Conservation (phyloP, 2,329 filamentous ascomycete species). For the Alternaria ventricosa region DNA sequence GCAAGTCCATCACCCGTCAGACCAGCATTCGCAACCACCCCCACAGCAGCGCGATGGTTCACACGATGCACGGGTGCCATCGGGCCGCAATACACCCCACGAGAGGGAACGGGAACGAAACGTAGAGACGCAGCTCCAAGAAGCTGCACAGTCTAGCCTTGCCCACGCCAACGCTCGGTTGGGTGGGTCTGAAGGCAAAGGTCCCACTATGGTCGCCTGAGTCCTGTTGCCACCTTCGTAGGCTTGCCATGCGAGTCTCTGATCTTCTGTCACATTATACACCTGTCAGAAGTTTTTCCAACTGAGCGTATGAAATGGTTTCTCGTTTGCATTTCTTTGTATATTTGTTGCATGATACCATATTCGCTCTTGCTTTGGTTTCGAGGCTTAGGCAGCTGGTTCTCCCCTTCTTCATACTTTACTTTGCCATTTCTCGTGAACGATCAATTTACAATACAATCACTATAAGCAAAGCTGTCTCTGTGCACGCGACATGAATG, state of each 20-base stretch:
- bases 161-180: slow-evolving; percentile 34
- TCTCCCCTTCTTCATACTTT: not conserved
- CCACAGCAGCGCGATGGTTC: slow-evolving; percentile 13
- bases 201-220: slow-evolving; percentile 35
- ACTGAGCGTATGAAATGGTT: too few relatives aligned
- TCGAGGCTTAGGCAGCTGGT: not conserved
- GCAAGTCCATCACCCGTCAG: slow-evolving; percentile 4
- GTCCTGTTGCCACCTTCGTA: not conserved
- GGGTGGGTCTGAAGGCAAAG: slow-evolving; percentile 19
- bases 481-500: not conserved
- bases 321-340: not conserved
- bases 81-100: slow-evolving; percentile 31
- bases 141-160: slow-evolving; percentile 43
- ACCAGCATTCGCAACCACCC: slow-evolving; percentile 1
- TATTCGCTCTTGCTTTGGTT: not conserved
- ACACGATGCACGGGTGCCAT: slow-evolving; percentile 25
- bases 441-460: not conserved
- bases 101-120: slow-evolving; percentile 30
- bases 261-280: not conserved
- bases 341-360: slow-evolving; percentile 4
- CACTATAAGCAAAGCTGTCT: not conserved
- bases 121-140: slow-evolving; percentile 41
- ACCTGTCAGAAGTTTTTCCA: not conserved
- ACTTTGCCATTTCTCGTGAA: not conserved
- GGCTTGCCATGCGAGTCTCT: not conserved